Evolutionary conservation across 2,329 filamentous ascomycete species (phyloP).

Genomic region (Setomelanomma holmii): DNA sequence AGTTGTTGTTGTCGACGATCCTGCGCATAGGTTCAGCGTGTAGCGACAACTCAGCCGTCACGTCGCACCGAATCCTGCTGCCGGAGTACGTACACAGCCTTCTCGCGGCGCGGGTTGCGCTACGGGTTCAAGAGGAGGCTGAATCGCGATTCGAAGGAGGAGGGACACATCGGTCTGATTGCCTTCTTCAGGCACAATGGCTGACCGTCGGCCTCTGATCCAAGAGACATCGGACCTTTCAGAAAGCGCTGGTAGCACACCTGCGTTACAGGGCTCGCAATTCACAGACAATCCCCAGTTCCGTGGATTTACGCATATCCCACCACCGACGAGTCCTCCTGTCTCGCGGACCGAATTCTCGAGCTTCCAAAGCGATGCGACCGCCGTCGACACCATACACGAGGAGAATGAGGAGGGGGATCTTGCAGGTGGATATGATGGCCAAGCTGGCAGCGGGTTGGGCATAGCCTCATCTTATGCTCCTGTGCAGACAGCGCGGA

Average conservation of each 20-base stretch:
- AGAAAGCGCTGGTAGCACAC: conserved; percentile 33
- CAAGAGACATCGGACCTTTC: conserved; percentile 35
- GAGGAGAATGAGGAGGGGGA: conserved; percentile 45
- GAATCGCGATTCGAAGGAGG: conserved; percentile 19
- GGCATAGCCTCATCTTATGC: conserved; percentile 40
- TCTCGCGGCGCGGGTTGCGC: neutral
- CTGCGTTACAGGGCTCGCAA: conserved; percentile 36
- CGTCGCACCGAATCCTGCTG: neutral
- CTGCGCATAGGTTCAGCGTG: neutral
- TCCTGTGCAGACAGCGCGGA: conserved; percentile 16
- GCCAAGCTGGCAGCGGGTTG: conserved; percentile 35
- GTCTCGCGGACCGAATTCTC: conserved; percentile 45
- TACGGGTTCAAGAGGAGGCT: conserved; percentile 14
- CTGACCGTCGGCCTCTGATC: conserved; percentile 41
- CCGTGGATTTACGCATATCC: conserved; percentile 27
- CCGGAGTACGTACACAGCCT: conserved; percentile 5
- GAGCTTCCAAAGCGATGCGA: conserved; percentile 45
- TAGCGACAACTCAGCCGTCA: neutral
- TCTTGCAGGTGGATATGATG: conserved; percentile 31
- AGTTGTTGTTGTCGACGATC: neutral
- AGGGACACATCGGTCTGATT: neutral
- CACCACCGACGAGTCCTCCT: conserved; percentile 31
- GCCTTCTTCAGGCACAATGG: conserved; percentile 26
- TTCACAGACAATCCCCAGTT: conserved; percentile 32
- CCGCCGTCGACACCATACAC: conserved; percentile 38